These are phyloP conservation scores for Dichotomocladium elegans DNA, from an alignment of 371 early-diverging fungal genomes.

Conservation along the genomic window DNA sequence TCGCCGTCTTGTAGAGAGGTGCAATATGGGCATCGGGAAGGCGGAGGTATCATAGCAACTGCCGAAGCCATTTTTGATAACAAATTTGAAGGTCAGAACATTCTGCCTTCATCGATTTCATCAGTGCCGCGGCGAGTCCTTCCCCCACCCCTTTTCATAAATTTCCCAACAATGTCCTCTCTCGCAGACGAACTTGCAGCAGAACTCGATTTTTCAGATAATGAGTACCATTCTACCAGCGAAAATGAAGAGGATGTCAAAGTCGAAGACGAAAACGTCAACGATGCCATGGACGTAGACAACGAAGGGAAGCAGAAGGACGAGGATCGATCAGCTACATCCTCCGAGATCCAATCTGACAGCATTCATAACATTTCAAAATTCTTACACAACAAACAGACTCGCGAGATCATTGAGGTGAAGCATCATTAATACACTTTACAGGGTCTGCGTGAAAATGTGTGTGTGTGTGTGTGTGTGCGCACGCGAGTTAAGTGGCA, in stretches of 20 bases:
- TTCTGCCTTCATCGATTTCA: too few species aligned
- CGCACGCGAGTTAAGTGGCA: too few species aligned
- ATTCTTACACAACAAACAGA: slow-evolving; percentile 34
- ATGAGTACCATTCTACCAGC: slow-evolving; percentile 9
- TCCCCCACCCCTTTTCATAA: too few species aligned
- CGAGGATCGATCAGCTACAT: slow-evolving; percentile 13
- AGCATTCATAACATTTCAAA: slow-evolving; percentile 40
- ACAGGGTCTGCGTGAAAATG: too few species aligned
- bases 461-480: too few species aligned
- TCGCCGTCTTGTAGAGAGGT: too few species aligned
- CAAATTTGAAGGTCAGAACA: too few species aligned
- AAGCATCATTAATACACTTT: too few species aligned
- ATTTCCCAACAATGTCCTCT: slow-evolving; percentile 49
- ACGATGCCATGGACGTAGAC: slow-evolving; percentile 27
- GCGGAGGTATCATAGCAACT: too few species aligned
- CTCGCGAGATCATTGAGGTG: slow-evolving; percentile 42
- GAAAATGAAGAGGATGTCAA: slow-evolving; percentile 6
- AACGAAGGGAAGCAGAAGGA: slow-evolving; percentile 36
- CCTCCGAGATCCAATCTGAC: slow-evolving; percentile 16
- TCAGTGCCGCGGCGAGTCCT: too few species aligned
- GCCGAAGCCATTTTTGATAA: too few species aligned
- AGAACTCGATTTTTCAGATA: slow-evolving; percentile 59
- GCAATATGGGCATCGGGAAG: too few species aligned
- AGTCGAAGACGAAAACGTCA: slow-evolving; percentile 19
- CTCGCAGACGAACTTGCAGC: slow-evolving; percentile 77